phyloP scores from a whole-genome alignment of 73 alveolate genomes.

The Paramecium biaurelia region DNA sequence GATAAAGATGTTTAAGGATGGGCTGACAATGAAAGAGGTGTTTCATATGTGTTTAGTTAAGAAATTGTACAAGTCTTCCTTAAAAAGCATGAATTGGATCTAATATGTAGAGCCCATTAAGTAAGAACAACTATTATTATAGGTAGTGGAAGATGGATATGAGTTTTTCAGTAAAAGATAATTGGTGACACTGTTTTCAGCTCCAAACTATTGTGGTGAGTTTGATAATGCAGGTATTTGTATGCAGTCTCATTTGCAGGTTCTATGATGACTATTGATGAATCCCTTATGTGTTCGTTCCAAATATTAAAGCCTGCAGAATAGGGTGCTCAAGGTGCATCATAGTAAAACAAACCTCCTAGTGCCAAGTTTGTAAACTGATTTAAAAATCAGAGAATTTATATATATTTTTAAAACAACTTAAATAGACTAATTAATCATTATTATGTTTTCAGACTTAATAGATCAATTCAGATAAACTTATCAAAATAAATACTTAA shows the following conservation, averaged over 20 bases:
- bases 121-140: slow-evolving; percentile 37
- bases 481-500: neutral
- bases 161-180: slow-evolving; percentile 98
- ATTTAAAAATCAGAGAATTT: slow-evolving; percentile 7
- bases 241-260: slow-evolving; percentile 50
- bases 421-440: neutral
- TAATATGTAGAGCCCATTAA: slow-evolving; percentile 96
- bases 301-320: slow-evolving; percentile 97
- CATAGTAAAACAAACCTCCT: slow-evolving; percentile 48
- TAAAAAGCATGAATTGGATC: slow-evolving; percentile 92
- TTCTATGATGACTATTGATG: slow-evolving; percentile 99
- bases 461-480: neutral
- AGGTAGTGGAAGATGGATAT: slow-evolving; percentile 98
- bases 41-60: slow-evolving; percentile 83
- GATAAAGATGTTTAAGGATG: slow-evolving; percentile 94
- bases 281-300: slow-evolving; percentile 95
- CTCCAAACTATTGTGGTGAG: slow-evolving; percentile 99
- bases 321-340: slow-evolving; percentile 47
- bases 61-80: slow-evolving; percentile 86
- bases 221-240: slow-evolving; percentile 88
- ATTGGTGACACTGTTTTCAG: slow-evolving; percentile 97
- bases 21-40: slow-evolving; percentile 98
- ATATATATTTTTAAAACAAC: neutral
- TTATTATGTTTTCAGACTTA: neutral
- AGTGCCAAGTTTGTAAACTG: slow-evolving; percentile 62